Percentiles rank a stretch among this genome's conserved stretches.
These are phyloP conservation scores for Neopestalotiopsis rosae DNA, from an alignment of 2,329 filamentous ascomycete genomes.

Conservation along the genomic window DNA sequence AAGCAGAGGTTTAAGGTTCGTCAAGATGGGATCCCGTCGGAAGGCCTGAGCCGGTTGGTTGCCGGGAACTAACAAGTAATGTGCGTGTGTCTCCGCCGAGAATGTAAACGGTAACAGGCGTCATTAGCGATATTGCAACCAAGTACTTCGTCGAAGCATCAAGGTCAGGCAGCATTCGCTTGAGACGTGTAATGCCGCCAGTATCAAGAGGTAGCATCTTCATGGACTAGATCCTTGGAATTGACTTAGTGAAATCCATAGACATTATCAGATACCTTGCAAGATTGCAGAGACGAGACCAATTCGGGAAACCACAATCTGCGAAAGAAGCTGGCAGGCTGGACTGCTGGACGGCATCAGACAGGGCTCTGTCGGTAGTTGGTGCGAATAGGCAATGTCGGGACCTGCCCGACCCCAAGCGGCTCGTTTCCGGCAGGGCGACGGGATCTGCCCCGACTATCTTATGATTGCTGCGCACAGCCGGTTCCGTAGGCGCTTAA, in stretches of 20 bases:
- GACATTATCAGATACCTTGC: neutral
- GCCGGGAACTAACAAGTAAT: neutral
- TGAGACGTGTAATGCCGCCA: neutral
- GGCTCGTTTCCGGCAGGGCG: neutral
- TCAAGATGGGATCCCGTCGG: neutral
- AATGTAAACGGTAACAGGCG: neutral
- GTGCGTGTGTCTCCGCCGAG: neutral
- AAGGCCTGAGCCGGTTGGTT: neutral
- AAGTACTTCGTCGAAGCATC: neutral
- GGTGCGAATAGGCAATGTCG: neutral
- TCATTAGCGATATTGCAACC: neutral
- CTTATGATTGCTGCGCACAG: neutral
- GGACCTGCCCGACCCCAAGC: neutral
- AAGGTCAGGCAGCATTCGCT: neutral
- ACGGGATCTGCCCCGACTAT: neutral
- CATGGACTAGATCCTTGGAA: neutral
- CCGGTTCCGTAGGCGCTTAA: conserved; percentile 1
- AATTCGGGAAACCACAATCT: neutral
- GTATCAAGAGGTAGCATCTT: neutral
- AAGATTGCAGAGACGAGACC: neutral
- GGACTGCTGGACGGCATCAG: neutral
- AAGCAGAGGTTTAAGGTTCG: neutral
- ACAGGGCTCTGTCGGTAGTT: neutral
- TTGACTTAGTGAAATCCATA: neutral
- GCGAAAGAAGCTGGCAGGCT: neutral